Evolutionary conservation across 192 early-diverging fungal species (phyloP).

Genomic region (Backusella sp.): DNA sequence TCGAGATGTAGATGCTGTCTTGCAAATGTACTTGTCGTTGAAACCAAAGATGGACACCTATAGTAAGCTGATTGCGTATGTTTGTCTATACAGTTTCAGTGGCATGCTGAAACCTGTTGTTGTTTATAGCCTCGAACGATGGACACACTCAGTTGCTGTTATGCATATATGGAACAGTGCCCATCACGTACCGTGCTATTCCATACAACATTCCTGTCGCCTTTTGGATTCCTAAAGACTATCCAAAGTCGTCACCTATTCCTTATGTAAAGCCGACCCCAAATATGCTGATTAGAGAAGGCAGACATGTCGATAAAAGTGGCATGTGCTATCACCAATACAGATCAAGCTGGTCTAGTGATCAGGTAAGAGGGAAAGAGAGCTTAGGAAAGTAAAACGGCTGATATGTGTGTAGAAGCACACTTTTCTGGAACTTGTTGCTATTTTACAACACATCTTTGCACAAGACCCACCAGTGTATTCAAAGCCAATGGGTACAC

Average conservation of each 20-base stretch:
- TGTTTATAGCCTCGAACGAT: conserved; percentile 51
- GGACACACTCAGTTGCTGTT: conserved; percentile 66
- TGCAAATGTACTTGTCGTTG: conserved; percentile 54
- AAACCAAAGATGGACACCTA: conserved; percentile 68
- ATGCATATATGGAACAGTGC: conserved; percentile 84
- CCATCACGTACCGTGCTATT: conserved; percentile 74
- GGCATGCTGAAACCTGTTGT: too few species aligned
- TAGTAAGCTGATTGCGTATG: conserved; percentile 43
- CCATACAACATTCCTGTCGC: conserved; percentile 92
- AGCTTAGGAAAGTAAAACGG: background rate
- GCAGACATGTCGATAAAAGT: conserved; percentile 77
- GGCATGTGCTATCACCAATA: conserved; percentile 85
- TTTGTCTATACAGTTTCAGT: too few species aligned
- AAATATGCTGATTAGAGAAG: conserved; percentile 78
- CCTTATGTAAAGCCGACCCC: conserved; percentile 86
- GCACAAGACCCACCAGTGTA: conserved; percentile 75
- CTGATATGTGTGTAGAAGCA: conserved; percentile 20
- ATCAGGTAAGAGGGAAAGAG: background rate
- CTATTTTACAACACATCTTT: conserved; percentile 69
- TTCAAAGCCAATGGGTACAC: conserved; percentile 39
- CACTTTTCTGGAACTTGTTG: conserved; percentile 54
- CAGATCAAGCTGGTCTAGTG: conserved; percentile 63
- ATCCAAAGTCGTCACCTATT: conserved; percentile 78
- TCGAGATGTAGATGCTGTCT: conserved; percentile 61
- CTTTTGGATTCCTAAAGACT: conserved; percentile 83